Evolutionary conservation across 1,284 basidiomycete species (phyloP).

Genomic region (Termitomyces sp.): DNA sequence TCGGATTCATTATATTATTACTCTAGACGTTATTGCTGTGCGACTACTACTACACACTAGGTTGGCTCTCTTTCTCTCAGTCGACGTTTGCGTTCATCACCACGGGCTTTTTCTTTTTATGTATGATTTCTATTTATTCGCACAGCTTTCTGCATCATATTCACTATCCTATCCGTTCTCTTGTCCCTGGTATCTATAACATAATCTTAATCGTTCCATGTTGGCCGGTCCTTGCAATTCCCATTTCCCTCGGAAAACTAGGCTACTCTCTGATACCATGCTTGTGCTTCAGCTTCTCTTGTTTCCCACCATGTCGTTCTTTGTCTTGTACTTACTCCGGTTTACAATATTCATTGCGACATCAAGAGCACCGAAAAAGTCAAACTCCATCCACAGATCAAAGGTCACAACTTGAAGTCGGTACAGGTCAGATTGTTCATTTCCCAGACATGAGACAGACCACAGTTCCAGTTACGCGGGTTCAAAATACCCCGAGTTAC

Average conservation of each 20-base stretch:
- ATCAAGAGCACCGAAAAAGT: not conserved
- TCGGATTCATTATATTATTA: conserved; percentile 10
- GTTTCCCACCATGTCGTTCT: not conserved
- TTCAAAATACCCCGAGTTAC: not conserved
- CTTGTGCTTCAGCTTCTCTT: not conserved
- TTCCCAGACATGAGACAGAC: not conserved
- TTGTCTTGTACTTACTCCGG: not conserved
- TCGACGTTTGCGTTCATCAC: conserved; percentile 10
- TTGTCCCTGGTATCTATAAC: conserved; percentile 7
- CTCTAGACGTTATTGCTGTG: conserved; percentile 13
- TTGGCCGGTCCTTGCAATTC: not conserved
- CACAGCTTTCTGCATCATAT: conserved; percentile 6
- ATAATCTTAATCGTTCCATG: conserved; percentile 10
- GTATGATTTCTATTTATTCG: conserved; percentile 12
- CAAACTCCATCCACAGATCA: not conserved
- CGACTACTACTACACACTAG: conserved; percentile 1
- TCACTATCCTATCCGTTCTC: conserved; percentile 2
- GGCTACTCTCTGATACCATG: not conserved
- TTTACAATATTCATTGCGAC: not conserved
- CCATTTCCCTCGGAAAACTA: not conserved
- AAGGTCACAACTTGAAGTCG: not conserved
- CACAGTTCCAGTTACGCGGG: not conserved
- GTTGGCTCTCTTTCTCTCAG: conserved; percentile 6
- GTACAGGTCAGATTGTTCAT: not conserved
- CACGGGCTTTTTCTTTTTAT: conserved; percentile 7